Evolutionary conservation across 2,329 filamentous ascomycete genomes (phyloP).

Genomic region (Aspergillus pseudonomiae): DNA sequence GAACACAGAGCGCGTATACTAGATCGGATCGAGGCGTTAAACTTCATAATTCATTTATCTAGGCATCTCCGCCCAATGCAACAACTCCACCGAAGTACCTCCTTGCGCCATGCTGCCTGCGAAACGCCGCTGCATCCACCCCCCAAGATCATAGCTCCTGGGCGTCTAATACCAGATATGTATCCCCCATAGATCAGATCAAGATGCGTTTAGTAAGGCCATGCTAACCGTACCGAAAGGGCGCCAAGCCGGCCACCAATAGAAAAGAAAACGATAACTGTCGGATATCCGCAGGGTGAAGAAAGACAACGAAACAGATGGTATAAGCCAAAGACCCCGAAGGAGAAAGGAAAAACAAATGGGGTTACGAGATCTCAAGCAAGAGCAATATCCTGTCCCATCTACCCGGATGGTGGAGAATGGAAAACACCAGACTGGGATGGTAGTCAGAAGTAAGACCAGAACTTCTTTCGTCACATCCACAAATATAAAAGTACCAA

Average conservation of each 20-base stretch:
- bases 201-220: neutral
- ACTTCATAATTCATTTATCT: constrained; percentile 5
- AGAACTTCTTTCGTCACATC: constrained; percentile 1
- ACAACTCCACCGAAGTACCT: neutral
- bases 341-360: neutral
- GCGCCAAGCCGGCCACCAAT: neutral
- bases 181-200: neutral
- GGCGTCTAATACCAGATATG: neutral
- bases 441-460: neutral
- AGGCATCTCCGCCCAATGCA: constrained; percentile 4
- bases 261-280: constrained; percentile 1
- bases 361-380: neutral
- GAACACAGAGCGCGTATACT: neutral
- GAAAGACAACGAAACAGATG: neutral
- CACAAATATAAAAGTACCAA: constrained; percentile 6
- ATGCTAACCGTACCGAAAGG: neutral
- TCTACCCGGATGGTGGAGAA: constrained; percentile 6
- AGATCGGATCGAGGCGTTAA: neutral
- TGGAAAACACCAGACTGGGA: neutral
- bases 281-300: neutral
- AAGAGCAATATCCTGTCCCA: constrained; percentile 5
- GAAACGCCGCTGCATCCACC: constrained; percentile 4
- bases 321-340: neutral
- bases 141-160: neutral
- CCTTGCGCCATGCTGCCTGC: constrained; percentile 2